Conservation (phyloP, 352 stramenopile genomes). For the Pythium dissotocum region DNA sequence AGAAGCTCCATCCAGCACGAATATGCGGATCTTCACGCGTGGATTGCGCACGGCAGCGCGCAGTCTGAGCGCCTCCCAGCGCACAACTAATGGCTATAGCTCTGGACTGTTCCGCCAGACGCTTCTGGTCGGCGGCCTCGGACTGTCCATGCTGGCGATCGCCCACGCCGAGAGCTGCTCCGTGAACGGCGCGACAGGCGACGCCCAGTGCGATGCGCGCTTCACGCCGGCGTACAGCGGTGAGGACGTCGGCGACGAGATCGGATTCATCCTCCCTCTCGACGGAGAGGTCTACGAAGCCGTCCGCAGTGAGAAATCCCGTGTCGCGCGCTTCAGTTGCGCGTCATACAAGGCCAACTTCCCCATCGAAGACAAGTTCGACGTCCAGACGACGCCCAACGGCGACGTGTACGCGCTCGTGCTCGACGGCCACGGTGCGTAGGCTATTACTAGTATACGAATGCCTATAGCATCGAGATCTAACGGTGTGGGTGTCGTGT, state of each 20-base stretch:
- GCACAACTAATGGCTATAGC: background rate
- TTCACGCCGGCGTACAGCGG: conserved; percentile 30
- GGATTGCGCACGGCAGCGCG: conserved; percentile 1
- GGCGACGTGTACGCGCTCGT: conserved; percentile 88
- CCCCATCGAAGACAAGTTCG: conserved; percentile 84
- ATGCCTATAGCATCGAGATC: background rate
- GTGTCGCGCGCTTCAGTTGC: conserved; percentile 27
- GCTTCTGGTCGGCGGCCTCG: conserved; percentile 28
- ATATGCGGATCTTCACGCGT: conserved; percentile 24
- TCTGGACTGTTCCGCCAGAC: conserved; percentile 21
- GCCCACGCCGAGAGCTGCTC: conserved; percentile 23
- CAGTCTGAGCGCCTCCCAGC: background rate
- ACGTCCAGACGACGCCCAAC: conserved; percentile 60
- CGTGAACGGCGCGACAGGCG: conserved; percentile 9
- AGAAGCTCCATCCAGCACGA: background rate
- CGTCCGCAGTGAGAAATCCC: conserved; percentile 1
- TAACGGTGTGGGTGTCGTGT: background rate
- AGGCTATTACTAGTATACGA: background rate
- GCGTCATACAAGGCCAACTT: conserved; percentile 65
- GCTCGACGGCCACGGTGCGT: conserved; percentile 88
- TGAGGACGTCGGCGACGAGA: conserved; percentile 24
- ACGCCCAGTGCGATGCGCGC: conserved; percentile 29
- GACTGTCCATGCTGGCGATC: conserved; percentile 32
- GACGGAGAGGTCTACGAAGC: conserved; percentile 24
- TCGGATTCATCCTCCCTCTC: conserved; percentile 26